A percentile compares a stretch with the other conserved stretches of the same genome.
These are phyloP conservation scores for Sugiyamaella japonica DNA, from an alignment of 1,139 yeast species.

Conservation along the genomic window DNA sequence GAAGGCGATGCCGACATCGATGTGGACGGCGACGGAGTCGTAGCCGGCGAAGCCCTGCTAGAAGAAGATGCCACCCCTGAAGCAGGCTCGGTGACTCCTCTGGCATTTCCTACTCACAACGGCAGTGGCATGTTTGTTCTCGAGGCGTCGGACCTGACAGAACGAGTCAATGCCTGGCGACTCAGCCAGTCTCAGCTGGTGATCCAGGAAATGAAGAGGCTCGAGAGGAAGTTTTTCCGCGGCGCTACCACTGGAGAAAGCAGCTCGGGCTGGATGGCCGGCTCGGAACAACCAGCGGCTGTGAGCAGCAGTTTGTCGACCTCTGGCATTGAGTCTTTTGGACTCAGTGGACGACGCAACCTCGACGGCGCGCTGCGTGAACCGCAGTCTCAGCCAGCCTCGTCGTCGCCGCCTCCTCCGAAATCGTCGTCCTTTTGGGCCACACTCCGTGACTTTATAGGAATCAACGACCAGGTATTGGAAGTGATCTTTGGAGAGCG, in stretches of 20 bases:
- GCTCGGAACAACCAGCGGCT: neutral
- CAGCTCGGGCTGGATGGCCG: slow-evolving; percentile 4
- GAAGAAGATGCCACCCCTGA: slow-evolving; percentile 2
- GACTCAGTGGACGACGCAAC: slow-evolving; percentile 7
- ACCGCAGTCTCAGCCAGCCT: neutral
- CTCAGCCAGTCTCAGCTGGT: slow-evolving; percentile 42
- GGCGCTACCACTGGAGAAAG: neutral
- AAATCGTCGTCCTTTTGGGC: slow-evolving; percentile 22
- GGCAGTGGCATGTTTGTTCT: slow-evolving; percentile 40
- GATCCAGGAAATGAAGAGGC: slow-evolving; percentile 35
- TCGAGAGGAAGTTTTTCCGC: slow-evolving; percentile 29
- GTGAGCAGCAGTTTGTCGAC: neutral
- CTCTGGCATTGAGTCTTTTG: slow-evolving; percentile 18
- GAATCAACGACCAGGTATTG: slow-evolving; percentile 38
- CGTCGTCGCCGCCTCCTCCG: slow-evolving; percentile 5
- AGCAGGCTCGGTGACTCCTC: slow-evolving; percentile 30
- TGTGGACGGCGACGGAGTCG: slow-evolving; percentile 2
- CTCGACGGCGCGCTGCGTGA: neutral
- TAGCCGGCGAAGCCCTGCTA: too few relatives aligned
- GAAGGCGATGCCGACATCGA: neutral
- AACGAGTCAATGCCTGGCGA: slow-evolving; percentile 44
- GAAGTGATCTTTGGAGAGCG: slow-evolving; percentile 37
- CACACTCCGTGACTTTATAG: slow-evolving; percentile 32
- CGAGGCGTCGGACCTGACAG: slow-evolving; percentile 35
- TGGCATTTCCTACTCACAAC: slow-evolving; percentile 41